Conservation (phyloP, 768 basidiomycete genomes). For the Termitomyces sp. region DNA sequence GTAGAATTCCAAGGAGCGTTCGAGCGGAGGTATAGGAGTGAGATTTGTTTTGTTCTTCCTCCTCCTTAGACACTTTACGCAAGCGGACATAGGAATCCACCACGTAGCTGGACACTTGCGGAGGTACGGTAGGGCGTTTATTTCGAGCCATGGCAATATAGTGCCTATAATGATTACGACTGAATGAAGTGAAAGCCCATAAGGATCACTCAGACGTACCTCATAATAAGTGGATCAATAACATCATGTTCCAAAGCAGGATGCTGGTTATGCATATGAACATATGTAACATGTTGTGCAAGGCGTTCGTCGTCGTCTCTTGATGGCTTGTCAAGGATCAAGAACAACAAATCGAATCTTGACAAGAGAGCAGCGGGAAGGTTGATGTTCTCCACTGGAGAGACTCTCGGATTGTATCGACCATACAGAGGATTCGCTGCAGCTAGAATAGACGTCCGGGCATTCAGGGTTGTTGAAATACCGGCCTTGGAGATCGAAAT, state of each 20-base stretch:
- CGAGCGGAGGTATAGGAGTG: conserved; percentile 96
- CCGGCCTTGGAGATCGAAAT: conserved; percentile 99
- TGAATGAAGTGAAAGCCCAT: conserved; percentile 4
- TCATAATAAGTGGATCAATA: conserved; percentile 82
- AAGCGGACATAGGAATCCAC: conserved; percentile 95
- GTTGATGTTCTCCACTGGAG: conserved; percentile 99
- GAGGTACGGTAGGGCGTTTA: conserved; percentile 86
- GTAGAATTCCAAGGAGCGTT: conserved; percentile 90
- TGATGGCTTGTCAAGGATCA: conserved; percentile 93
- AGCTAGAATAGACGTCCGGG: conserved; percentile 94
- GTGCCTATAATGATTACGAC: conserved; percentile 46
- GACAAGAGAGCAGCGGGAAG: conserved; percentile 94
- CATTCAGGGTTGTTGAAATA: conserved; percentile 97
- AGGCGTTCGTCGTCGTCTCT: conserved; percentile 94
- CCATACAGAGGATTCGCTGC: conserved; percentile 98
- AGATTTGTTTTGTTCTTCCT: conserved; percentile 80
- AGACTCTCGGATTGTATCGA: conserved; percentile 96
- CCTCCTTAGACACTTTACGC: conserved; percentile 88
- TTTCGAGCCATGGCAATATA: conserved; percentile 92
- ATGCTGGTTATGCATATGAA: conserved; percentile 94
- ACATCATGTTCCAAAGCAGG: conserved; percentile 82
- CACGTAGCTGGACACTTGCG: conserved; percentile 84
- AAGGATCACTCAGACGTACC: conserved; percentile 39
- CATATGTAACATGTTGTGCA: conserved; percentile 95
- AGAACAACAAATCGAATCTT: conserved; percentile 93